Evolutionary conservation across 495 filamentous ascomycete genomes (phyloP).

Genomic region (Trichoderma gamsii): DNA sequence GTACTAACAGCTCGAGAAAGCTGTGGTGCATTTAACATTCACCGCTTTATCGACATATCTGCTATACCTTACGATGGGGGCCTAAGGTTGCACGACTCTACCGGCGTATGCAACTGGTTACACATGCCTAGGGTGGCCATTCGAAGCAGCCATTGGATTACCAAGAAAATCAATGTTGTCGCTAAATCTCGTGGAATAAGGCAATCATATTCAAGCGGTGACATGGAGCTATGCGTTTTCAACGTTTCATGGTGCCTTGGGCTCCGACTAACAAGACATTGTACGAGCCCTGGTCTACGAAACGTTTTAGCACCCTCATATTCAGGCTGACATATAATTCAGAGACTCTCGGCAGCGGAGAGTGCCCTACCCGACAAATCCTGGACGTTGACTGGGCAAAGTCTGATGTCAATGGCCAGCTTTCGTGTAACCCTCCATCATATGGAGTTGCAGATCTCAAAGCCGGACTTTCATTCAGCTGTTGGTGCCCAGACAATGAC

Average conservation of each 20-base stretch:
- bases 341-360: not conserved
- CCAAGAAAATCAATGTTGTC: not conserved
- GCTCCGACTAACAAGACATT: not conserved
- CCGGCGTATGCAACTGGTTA: not conserved
- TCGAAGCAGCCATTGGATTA: not conserved
- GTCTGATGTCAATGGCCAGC: not conserved
- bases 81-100: not conserved
- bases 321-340: not conserved
- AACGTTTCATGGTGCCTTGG: not conserved
- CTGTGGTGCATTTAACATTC: not conserved
- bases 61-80: not conserved
- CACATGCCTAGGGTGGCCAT: not conserved
- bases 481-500: not conserved
- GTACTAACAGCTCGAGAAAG: not conserved
- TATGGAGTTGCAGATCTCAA: not conserved
- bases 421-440: not conserved
- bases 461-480: not conserved
- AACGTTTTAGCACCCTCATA: not conserved
- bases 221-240: not conserved
- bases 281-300: not conserved
- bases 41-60: not conserved
- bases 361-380: slow-evolving; percentile 4
- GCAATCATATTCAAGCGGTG: not conserved
- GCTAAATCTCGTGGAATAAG: not conserved
- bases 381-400: not conserved